Percentiles rank a stretch among this genome's conserved stretches.
Conservation (phyloP, 257 asterid genomes). For the Jaltomata sinuosa region DNA sequence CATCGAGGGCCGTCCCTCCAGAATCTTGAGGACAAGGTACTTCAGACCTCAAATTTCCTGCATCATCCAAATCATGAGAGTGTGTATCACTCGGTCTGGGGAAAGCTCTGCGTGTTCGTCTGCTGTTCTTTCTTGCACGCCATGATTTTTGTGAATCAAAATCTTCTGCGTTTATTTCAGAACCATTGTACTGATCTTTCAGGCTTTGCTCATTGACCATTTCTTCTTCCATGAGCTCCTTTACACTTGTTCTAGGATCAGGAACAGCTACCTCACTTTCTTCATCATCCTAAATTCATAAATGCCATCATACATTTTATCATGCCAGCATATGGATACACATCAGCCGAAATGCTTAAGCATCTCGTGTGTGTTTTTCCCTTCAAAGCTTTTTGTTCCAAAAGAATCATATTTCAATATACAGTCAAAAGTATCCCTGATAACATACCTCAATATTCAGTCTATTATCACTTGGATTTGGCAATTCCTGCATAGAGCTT, state of each 20-base stretch:
- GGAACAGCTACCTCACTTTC: conserved; percentile 21
- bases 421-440: neutral
- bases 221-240: conserved; percentile 93
- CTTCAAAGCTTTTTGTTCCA: neutral
- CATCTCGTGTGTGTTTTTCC: neutral
- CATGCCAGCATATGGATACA: neutral
- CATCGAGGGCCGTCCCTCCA: conserved; percentile 22
- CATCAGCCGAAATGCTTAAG: neutral
- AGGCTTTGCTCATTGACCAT: conserved; percentile 46
- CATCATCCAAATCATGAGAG: conserved; percentile 28
- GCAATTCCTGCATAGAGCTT: neutral
- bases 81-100: conserved; percentile 33
- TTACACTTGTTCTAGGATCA: conserved; percentile 61
- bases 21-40: conserved; percentile 13
- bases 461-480: conserved; percentile 3
- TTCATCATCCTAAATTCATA: conserved; percentile 32
- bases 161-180: conserved; percentile 23
- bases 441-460: neutral
- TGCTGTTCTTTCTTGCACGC: conserved; percentile 27
- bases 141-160: conserved; percentile 16
- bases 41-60: conserved; percentile 17
- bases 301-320: neutral
- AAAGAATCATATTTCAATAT: neutral
- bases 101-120: conserved; percentile 26
- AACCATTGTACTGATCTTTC: conserved; percentile 17